Evolutionary conservation across 2,329 filamentous ascomycete species (phyloP).

Genomic region (Aspergillus pseudonomiae): DNA sequence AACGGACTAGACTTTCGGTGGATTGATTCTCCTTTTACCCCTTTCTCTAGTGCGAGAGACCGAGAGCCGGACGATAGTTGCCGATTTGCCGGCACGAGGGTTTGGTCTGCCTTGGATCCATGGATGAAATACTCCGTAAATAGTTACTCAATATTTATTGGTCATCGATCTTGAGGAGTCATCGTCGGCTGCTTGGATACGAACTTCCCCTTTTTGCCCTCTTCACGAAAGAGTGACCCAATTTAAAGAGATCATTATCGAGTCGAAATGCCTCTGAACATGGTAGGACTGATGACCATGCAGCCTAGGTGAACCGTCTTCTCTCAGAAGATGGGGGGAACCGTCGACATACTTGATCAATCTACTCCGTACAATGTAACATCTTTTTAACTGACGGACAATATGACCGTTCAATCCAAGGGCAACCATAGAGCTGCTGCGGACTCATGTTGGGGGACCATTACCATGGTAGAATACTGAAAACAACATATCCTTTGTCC

Average conservation of each 20-base stretch:
- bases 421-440: too few species aligned
- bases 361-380: not conserved
- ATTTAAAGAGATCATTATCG: not conserved
- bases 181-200: not conserved
- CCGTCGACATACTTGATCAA: not conserved
- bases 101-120: not conserved
- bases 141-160: not conserved
- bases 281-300: not conserved
- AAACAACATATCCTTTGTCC: too few species aligned
- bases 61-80: not conserved
- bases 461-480: too few species aligned
- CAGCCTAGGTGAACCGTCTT: not conserved
- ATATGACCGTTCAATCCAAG: not conserved
- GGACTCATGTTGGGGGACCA: too few species aligned
- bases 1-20: not conserved
- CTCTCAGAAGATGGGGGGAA: not conserved
- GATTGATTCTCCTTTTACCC: conserved; percentile 6
- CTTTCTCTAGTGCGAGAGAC: not conserved
- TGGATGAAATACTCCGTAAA: not conserved
- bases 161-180: not conserved
- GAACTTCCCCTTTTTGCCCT: not conserved
- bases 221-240: not conserved
- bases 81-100: conserved; percentile 2
- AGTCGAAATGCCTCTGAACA: not conserved
- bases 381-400: not conserved